phyloP scores from a whole-genome alignment of 2,329 filamentous ascomycete genomes.

The Boeremia lycopersici region DNA sequence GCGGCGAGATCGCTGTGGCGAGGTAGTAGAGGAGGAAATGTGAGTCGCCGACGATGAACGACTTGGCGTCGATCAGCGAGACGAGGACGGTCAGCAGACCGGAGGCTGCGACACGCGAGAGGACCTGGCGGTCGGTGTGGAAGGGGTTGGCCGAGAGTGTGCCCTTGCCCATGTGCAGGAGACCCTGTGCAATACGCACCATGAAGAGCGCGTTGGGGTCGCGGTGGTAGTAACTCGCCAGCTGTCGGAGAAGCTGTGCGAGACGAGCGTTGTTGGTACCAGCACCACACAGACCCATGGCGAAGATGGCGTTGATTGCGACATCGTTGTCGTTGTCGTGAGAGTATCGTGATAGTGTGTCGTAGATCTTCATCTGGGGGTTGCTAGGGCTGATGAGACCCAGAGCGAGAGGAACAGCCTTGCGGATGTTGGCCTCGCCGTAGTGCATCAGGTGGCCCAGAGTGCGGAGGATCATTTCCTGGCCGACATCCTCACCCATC shows the following conservation, averaged over 20 bases:
- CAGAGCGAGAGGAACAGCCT: constrained; percentile 95
- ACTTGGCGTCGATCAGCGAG: constrained; percentile 93
- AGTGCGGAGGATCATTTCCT: constrained; percentile 97
- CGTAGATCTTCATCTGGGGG: constrained; percentile 99
- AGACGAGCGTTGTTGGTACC: constrained; percentile 98
- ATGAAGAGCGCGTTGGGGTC: constrained; percentile 97
- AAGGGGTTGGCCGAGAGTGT: constrained; percentile 97
- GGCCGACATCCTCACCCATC: constrained; percentile 98
- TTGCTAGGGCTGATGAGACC: constrained; percentile 96
- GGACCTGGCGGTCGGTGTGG: constrained; percentile 95
- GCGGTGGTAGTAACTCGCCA: constrained; percentile 97
- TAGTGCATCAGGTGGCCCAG: constrained; percentile 99
- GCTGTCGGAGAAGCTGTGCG: constrained; percentile 89
- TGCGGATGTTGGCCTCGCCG: constrained; percentile 94
- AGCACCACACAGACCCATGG: constrained; percentile 95
- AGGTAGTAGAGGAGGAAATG: constrained; percentile 99
- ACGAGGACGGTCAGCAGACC: constrained; percentile 89
- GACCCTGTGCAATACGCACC: constrained; percentile 97
- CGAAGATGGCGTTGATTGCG: constrained; percentile 97
- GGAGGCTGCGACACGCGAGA: constrained; percentile 88
- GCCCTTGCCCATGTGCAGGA: constrained; percentile 99
- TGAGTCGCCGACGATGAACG: constrained; percentile 72
- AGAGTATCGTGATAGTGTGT: constrained; percentile 94
- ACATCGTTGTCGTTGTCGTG: constrained; percentile 99
- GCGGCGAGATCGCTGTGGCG: constrained; percentile 93